A percentile compares a stretch with the other conserved stretches of the same genome.
Conservation (phyloP, 164 flowering plant genomes). For the Stephania cephalantha region DNA sequence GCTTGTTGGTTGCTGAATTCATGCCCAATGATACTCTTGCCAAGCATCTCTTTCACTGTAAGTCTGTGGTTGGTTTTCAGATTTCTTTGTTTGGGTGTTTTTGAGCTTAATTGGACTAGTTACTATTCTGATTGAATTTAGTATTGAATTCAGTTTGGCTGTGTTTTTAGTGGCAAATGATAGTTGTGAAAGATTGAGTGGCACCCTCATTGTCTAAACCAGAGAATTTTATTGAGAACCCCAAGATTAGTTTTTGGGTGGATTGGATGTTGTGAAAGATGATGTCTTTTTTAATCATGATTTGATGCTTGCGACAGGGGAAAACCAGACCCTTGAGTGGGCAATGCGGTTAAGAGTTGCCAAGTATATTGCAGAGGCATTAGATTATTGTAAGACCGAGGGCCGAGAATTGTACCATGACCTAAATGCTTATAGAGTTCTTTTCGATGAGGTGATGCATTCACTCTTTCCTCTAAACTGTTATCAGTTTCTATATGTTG, state of each 20-base stretch:
- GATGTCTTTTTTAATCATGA: neutral
- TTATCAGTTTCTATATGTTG: neutral
- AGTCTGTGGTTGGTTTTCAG: conserved; percentile 10
- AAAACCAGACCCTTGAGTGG: conserved; percentile 93
- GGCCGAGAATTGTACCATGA: conserved; percentile 90
- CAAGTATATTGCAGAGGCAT: conserved; percentile 81
- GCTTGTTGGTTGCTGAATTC: conserved; percentile 90
- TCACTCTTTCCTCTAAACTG: neutral
- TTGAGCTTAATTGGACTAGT: neutral
- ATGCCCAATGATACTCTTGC: conserved; percentile 99
- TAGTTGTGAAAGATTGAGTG: no score
- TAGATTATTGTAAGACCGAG: conserved; percentile 72
- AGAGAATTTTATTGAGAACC: no score
- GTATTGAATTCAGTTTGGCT: no score
- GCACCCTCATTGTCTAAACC: no score
- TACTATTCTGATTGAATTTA: neutral
- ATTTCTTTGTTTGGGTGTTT: no score
- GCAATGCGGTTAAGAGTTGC: conserved; percentile 96
- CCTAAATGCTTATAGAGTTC: conserved; percentile 92
- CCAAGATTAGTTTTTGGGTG: no score
- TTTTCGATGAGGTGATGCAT: conserved; percentile 79
- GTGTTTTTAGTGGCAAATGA: no score
- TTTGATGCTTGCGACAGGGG: conserved; percentile 55
- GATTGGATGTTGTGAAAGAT: no score
- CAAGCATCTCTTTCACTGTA: conserved; percentile 97